Conservation (phyloP, 73 alveolate genomes). For the Durusdinium trenchii region DNA sequence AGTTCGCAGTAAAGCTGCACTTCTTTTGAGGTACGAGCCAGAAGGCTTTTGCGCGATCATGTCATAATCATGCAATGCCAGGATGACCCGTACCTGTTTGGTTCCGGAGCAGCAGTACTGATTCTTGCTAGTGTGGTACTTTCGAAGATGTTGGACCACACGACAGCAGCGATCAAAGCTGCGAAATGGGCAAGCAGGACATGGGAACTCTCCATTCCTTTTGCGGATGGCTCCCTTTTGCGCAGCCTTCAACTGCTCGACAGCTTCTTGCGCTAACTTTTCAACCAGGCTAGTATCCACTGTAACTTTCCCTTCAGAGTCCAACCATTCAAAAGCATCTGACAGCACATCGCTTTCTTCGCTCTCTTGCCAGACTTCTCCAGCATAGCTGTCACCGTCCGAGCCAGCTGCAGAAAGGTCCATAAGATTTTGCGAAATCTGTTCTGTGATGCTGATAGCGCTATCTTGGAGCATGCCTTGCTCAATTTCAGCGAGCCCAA, state of each 20-base stretch:
- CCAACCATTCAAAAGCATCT: constrained; percentile 1
- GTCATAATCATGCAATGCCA: constrained; percentile 50
- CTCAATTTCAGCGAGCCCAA: too few relatives aligned
- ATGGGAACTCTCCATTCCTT: background rate
- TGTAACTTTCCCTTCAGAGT: background rate
- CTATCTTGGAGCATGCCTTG: too few relatives aligned
- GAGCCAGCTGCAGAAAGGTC: too few relatives aligned
- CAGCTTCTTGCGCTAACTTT: background rate
- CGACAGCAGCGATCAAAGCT: background rate
- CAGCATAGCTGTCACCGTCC: too few relatives aligned
- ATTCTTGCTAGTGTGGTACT: background rate
- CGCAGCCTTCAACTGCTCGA: background rate
- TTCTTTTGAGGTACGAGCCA: background rate
- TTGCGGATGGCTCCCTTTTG: too few relatives aligned
- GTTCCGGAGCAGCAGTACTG: constrained; percentile 62
- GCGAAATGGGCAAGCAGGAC: constrained; percentile 50
- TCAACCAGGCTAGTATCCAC: background rate
- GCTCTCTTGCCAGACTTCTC: too few relatives aligned
- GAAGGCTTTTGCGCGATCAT: background rate
- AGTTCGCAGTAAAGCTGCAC: background rate
- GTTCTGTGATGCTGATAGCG: too few relatives aligned
- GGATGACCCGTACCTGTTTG: constrained; percentile 13
- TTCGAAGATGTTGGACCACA: background rate
- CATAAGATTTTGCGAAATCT: too few relatives aligned
- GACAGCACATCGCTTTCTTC: too few relatives aligned